Base-by-base conservation (phyloP, 805 yeast genomes). In the Pichia cephalocereana region DNA sequence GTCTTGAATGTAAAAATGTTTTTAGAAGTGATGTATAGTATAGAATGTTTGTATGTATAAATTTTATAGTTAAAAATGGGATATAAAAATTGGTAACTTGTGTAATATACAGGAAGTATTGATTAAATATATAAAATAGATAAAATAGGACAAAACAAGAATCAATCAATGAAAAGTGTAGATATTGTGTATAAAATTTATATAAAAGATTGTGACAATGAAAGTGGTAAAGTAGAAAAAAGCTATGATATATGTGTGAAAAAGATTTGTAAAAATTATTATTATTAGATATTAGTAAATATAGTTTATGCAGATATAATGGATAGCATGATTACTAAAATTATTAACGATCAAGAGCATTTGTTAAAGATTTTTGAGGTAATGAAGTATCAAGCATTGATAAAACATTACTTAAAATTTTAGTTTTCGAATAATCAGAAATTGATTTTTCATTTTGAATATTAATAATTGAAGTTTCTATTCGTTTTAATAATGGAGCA, bases 1-100 rank as follows among this genome's bases (percentile, higher is more conserved):
- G 99, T 66, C 68, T 86, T 57, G 76, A 81, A 47, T 91, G 99
- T 66, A 85, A 86, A 54, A 80, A 85, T 61, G 88, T 85, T 61
- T 84, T 78, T 57, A 66, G 75, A 56, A 62, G 59, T 51, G 54
- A 51, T 31, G 32, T 12, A 30, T 9, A 30, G 10, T 30, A 30
- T 30, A 23, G 26, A 4, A 23, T 23, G 26, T 23, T 23, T 23
- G 26, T 23, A 23, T 23, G 26, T 23, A 23, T 23, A 23, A 23
- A 23, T 23, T 23, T 23, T 23, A 23, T 4, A 23, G 5, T 23
- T 23, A 23, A 23, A 23, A 23, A 23, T 23, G 26, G 26, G 26
- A 23, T 23, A 23, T 23, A 23, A 4, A 23, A 23, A 23, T 23
- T 23, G 26, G 26, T 23, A 23, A 23, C 1, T 5, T 23, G 6